A percentile compares a stretch with the other conserved stretches of the same genome.
These are phyloP conservation scores for Sindora glabra DNA, from an alignment of 306 rosid genomes.

Conservation along the genomic window DNA sequence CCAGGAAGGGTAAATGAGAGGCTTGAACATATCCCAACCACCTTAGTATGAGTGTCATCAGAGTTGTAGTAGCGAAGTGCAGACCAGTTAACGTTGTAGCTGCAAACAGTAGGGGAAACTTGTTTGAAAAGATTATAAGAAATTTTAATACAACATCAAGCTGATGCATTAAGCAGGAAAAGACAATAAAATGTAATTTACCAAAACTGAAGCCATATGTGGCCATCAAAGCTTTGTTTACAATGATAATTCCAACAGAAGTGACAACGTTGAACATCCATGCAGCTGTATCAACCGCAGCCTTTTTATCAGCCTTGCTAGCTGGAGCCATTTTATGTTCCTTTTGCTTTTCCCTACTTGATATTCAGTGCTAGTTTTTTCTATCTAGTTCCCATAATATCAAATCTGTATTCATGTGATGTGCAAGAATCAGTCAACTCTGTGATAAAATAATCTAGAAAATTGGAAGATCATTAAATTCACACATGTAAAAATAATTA, in stretches of 20 bases:
- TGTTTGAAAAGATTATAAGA: background rate
- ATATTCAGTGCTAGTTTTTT: conserved; percentile 8
- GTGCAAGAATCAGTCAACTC: conserved; percentile 8
- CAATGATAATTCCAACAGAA: conserved; percentile 82
- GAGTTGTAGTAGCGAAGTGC: conserved; percentile 69
- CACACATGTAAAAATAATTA: conserved; percentile 2
- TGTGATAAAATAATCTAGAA: conserved; percentile 13
- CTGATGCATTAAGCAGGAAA: background rate
- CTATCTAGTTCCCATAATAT: conserved; percentile 25
- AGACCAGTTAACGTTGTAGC: conserved; percentile 89
- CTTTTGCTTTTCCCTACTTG: conserved; percentile 9
- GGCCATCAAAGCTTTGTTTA: conserved; percentile 88
- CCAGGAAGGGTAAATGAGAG: conserved; percentile 70
- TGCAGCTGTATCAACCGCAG: conserved; percentile 69
- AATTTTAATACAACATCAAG: background rate
- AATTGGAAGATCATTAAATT: conserved; percentile 8
- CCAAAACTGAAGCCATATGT: conserved; percentile 86
- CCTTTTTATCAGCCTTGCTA: conserved; percentile 73
- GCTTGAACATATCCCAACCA: conserved; percentile 71
- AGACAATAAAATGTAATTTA: conserved; percentile 17
- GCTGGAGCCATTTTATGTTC: conserved; percentile 41
- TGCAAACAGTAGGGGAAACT: conserved; percentile 31
- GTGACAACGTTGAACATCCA: conserved; percentile 93
- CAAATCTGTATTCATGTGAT: conserved; percentile 9
- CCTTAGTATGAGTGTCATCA: conserved; percentile 60